Base-by-base conservation (phyloP, 208 protist genomes). In the Naegleria lovaniensis region DNA sequence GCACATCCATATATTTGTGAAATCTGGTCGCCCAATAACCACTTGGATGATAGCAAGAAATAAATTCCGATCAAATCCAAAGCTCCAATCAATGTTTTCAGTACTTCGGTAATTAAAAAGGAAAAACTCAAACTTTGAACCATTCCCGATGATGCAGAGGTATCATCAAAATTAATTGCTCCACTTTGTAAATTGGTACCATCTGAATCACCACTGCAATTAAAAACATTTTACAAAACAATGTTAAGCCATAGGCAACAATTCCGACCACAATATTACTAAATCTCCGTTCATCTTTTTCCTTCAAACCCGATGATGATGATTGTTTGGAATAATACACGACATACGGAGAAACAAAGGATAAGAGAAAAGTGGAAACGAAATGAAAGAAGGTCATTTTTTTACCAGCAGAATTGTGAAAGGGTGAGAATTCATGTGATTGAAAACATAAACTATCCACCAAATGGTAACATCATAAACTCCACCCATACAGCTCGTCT, bases 31-130 rank as follows among this genome's bases (percentile, higher is more conserved):
- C 76, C 76, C 33, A 84, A 33, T 16, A 40, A 6, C 38, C 38
- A 41, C 15, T 39, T 84, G 0, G 55, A 67, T 22, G 55, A 67
- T 29, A 84, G 29, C 11, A 84, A 38, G 11, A 84, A 41, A 29
- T 38, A 84, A 19, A 84, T 40, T 84, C 76, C 76, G 38, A 84
- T 33, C 33, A 84, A 22, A 84, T 84, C 76, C 38, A 84, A 84
- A 38, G 33, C 11, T 15, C 33, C 76, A 16, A 84, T 84, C 29
- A 84, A 33, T 19, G 76, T 84, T 40, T 84, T 84, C 15, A 84
- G 11, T 5, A 84, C 15, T 40, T 84, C 76, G 11, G 55, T 67
- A 67, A 67, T 67, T 29, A 67, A 67, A 29, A 67, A 67, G 55
- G 19, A 15, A 67, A 67, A 67, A 29, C 55, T 29, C 22, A 67